phyloP scores from a whole-genome alignment of 208 protist species.

The Leptomonas seymouri region DNA sequence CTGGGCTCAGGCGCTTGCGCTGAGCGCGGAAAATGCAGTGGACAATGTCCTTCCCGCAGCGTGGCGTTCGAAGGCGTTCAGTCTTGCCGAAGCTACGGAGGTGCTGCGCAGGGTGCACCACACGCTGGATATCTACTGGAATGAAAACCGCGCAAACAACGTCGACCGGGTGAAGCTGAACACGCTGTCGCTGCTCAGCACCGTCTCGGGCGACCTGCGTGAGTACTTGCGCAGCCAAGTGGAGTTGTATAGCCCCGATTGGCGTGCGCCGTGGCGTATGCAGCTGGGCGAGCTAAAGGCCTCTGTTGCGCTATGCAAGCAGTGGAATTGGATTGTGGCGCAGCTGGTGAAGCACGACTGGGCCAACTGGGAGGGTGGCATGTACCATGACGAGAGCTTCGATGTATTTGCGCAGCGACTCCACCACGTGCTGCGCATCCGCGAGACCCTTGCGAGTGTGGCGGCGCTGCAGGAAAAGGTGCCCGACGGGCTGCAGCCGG shows the following conservation, averaged over 20 bases:
- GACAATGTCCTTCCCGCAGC: conserved; percentile 75
- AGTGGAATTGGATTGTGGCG: conserved; percentile 65
- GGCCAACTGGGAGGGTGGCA: conserved; percentile 75
- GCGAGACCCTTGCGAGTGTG: conserved; percentile 55
- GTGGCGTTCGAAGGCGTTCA: conserved; percentile 87
- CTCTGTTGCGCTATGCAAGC: conserved; percentile 60
- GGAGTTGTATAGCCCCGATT: conserved; percentile 69
- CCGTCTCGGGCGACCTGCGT: conserved; percentile 83
- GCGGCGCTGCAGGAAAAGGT: conserved; percentile 42
- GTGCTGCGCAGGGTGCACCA: conserved; percentile 74
- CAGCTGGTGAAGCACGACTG: conserved; percentile 64
- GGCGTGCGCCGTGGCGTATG: conserved; percentile 84
- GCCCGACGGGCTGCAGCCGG: conserved; percentile 61
- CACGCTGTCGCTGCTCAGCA: conserved; percentile 78
- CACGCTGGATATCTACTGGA: conserved; percentile 72
- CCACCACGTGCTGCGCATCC: conserved; percentile 72
- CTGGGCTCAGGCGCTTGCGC: conserved; percentile 75
- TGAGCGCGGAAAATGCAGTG: conserved; percentile 55
- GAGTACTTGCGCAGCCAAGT: conserved; percentile 85
- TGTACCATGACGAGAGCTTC: conserved; percentile 76
- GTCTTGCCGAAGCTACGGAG: conserved; percentile 67
- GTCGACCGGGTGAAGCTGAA: conserved; percentile 76
- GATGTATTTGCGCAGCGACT: conserved; percentile 65
- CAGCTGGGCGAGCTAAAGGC: conserved; percentile 49
- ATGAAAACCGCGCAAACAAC: conserved; percentile 36